phyloP scores from a whole-genome alignment of 345 rosid genomes.

The Euphorbia peplus region DNA sequence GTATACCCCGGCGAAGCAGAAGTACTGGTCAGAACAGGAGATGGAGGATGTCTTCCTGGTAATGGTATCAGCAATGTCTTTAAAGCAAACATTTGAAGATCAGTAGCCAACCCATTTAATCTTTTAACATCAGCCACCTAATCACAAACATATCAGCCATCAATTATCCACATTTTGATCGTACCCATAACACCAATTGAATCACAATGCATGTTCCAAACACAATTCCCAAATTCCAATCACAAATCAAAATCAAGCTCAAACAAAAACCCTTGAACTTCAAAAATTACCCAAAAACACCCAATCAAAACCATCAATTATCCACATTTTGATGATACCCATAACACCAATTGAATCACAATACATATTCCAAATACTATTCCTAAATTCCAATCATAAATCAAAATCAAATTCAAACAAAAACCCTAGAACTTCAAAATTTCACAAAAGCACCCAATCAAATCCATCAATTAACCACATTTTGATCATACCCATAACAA shows the following conservation, averaged over 20 bases:
- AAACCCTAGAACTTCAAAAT: neutral
- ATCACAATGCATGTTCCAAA: neutral
- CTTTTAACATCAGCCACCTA: constrained; percentile 84
- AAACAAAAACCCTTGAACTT: neutral
- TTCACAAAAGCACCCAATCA: constrained; percentile 41
- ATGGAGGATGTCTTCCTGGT: constrained; percentile 89
- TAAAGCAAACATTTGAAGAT: constrained; percentile 93
- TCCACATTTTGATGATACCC: constrained; percentile 1
- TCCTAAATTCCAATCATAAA: neutral
- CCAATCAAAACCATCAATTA: constrained; percentile 26
- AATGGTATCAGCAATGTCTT: constrained; percentile 66
- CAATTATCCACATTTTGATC: neutral
- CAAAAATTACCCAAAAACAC: constrained; percentile 23
- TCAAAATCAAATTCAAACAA: neutral
- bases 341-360: neutral
- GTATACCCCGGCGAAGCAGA: constrained; percentile 43
- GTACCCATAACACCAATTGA: constrained; percentile 4
- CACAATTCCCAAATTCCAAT: neutral
- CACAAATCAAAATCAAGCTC: neutral
- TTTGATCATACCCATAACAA: constrained; percentile 3
- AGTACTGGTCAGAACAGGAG: constrained; percentile 47
- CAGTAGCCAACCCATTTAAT: constrained; percentile 76
- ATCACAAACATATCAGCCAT: neutral
- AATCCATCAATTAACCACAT: neutral
- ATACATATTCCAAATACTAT: no score